A percentile compares a stretch with the other conserved stretches of the same genome.
These are phyloP conservation scores for Cryphonectria naterciae DNA, from an alignment of 2,329 filamentous ascomycete genomes.

Conservation along the genomic window DNA sequence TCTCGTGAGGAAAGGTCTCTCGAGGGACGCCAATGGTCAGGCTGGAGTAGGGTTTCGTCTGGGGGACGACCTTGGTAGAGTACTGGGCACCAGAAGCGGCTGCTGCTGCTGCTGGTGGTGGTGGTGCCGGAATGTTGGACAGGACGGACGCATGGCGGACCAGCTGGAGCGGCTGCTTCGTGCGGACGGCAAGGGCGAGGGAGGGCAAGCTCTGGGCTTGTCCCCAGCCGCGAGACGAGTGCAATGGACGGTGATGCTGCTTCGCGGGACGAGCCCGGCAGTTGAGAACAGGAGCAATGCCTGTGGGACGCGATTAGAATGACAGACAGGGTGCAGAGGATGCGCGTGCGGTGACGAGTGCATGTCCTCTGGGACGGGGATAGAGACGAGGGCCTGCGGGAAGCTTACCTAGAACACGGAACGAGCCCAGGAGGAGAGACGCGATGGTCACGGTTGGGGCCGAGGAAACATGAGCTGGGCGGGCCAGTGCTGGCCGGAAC, in stretches of 20 bases:
- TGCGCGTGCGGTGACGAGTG: no score
- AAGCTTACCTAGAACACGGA: slow-evolving; percentile 31
- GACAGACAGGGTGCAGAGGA: not conserved
- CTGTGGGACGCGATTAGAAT: slow-evolving; percentile 18
- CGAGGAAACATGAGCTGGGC: slow-evolving; percentile 15
- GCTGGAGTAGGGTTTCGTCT: slow-evolving; percentile 66
- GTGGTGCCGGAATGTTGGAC: slow-evolving; percentile 33
- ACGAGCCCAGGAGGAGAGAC: slow-evolving; percentile 27
- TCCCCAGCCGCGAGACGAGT: slow-evolving; percentile 40
- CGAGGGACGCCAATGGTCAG: slow-evolving; percentile 79
- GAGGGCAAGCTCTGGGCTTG: slow-evolving; percentile 28
- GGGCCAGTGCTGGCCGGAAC: slow-evolving; percentile 33
- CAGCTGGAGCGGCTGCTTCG: slow-evolving; percentile 41
- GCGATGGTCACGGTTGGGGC: slow-evolving; percentile 26
- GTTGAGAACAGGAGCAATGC: slow-evolving; percentile 12
- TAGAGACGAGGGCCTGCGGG: not conserved
- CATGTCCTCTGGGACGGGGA: not conserved
- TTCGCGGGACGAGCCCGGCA: slow-evolving; percentile 17
- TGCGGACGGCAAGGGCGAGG: slow-evolving; percentile 34
- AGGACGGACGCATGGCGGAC: slow-evolving; percentile 46
- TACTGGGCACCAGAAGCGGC: slow-evolving; percentile 36
- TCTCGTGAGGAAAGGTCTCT: slow-evolving; percentile 79
- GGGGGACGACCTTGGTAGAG: slow-evolving; percentile 46
- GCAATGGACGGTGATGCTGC: slow-evolving; percentile 43
- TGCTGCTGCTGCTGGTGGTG: slow-evolving; percentile 13